Evolutionary conservation across 83 land plant species (phyloP).

Genomic region (Diphasiastrum complanatum): DNA sequence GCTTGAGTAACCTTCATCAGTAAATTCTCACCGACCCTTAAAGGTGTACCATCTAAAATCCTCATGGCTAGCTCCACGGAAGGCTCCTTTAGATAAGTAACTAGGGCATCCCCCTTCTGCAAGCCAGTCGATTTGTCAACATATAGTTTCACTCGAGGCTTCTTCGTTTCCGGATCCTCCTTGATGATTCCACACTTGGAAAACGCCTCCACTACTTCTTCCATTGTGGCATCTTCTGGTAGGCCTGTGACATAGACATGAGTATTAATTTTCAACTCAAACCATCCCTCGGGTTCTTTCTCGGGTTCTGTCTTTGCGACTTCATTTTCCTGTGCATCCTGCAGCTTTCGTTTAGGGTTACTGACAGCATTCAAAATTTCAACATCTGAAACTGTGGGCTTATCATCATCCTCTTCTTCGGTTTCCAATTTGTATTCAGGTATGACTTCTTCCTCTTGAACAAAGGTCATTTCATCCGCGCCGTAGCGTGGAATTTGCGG

Average conservation of each 20-base stretch:
- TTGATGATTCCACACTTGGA: conserved; percentile 93
- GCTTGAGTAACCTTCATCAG: conserved; percentile 78
- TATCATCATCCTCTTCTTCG: conserved; percentile 27
- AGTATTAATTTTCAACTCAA: conserved; percentile 91
- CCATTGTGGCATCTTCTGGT: conserved; percentile 89
- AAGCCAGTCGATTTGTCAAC: conserved; percentile 75
- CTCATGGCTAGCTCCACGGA: conserved; percentile 82
- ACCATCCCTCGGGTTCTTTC: conserved; percentile 89
- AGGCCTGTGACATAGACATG: conserved; percentile 94
- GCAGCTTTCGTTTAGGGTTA: no score
- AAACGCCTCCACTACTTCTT: conserved; percentile 89
- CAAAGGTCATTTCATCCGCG: conserved; percentile 70
- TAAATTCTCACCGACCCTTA: conserved; percentile 65
- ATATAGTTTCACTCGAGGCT: conserved; percentile 80
- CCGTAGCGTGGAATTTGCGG: conserved; percentile 33
- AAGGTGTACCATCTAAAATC: conserved; percentile 76
- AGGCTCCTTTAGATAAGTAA: conserved; percentile 91
- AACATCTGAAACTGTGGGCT: conserved; percentile 7
- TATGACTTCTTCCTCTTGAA: conserved; percentile 71
- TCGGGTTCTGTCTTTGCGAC: conserved; percentile 87
- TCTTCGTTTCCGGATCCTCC: conserved; percentile 94
- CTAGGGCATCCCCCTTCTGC: conserved; percentile 86
- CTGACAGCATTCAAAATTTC: no score
- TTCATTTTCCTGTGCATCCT: no score
- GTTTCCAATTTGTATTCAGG: no score